These are phyloP conservation scores for Emergomyces orientalis DNA, from an alignment of 2,329 filamentous ascomycete species.

Conservation along the genomic window DNA sequence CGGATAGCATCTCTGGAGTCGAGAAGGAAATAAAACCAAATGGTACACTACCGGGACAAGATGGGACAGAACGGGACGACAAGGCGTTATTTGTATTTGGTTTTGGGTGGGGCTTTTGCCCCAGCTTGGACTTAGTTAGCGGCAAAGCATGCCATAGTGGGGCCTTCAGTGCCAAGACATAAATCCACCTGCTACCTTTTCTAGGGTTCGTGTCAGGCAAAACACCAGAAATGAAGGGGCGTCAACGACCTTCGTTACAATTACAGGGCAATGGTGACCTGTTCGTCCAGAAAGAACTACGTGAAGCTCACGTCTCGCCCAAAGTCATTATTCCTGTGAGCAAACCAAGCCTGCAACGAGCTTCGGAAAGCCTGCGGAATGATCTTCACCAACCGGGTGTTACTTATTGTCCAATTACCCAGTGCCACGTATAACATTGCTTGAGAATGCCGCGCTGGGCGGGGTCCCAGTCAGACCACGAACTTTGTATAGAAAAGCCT, in stretches of 20 bases:
- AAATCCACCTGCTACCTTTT: neutral
- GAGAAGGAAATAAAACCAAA: no score
- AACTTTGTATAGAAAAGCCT: no score
- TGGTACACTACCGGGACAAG: no score
- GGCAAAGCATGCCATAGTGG: neutral
- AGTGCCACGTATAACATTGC: neutral
- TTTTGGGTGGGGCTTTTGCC: no score
- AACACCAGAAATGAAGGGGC: neutral
- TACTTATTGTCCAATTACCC: neutral
- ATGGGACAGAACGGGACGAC: no score
- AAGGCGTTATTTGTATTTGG: no score
- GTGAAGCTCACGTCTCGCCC: neutral
- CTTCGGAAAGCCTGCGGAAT: neutral
- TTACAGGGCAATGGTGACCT: neutral
- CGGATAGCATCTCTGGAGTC: no score
- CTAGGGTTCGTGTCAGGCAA: neutral
- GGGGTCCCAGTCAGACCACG: no score
- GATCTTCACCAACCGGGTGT: neutral
- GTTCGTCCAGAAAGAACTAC: no score
- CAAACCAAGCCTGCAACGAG: neutral
- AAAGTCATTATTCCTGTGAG: no score
- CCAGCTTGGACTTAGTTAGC: no score
- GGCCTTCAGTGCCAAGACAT: neutral
- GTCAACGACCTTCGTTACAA: neutral
- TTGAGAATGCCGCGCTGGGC: no score